Evolutionary conservation across 1,284 basidiomycete genomes (phyloP).

Genomic region (Macrocystidia cucumis): DNA sequence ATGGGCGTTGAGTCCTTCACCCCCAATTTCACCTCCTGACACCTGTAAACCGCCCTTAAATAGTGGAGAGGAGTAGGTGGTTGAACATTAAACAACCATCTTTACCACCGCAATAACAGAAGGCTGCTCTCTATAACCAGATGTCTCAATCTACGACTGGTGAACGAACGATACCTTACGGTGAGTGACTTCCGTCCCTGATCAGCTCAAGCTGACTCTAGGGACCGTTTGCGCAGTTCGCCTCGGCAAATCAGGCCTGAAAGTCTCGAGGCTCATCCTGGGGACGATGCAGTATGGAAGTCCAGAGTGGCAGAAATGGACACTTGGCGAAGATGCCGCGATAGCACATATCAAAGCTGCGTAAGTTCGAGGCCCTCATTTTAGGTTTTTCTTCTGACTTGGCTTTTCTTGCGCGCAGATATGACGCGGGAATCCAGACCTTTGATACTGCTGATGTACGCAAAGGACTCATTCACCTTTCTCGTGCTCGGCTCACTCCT

Average conservation of each 20-base stretch:
- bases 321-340: slow-evolving; percentile 51
- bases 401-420: slow-evolving; percentile 22
- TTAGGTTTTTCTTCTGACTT: background rate
- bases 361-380: background rate
- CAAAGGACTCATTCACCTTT: too few relatives aligned
- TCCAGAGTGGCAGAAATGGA: slow-evolving; percentile 45
- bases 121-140: too few relatives aligned
- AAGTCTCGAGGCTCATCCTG: slow-evolving; percentile 43
- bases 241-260: slow-evolving; percentile 41
- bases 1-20: too few relatives aligned
- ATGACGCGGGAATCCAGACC: slow-evolving; percentile 56
- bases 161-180: background rate
- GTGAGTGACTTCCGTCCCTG: background rate
- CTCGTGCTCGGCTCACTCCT: background rate
- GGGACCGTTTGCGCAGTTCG: slow-evolving; percentile 25
- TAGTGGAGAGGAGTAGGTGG: too few relatives aligned
- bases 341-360: too few relatives aligned
- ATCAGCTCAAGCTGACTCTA: background rate
- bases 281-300: slow-evolving; percentile 38
- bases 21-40: too few relatives aligned
- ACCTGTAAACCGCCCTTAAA: too few relatives aligned
- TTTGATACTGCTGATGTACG: slow-evolving; percentile 58
- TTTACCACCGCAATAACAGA: too few relatives aligned
- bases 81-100: too few relatives aligned
- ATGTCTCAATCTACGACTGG: too few relatives aligned